A percentile compares a stretch with the other conserved stretches of the same genome.
These are phyloP conservation scores for Truncatella angustata DNA, from an alignment of 2,329 filamentous ascomycete genomes.

Conservation along the genomic window DNA sequence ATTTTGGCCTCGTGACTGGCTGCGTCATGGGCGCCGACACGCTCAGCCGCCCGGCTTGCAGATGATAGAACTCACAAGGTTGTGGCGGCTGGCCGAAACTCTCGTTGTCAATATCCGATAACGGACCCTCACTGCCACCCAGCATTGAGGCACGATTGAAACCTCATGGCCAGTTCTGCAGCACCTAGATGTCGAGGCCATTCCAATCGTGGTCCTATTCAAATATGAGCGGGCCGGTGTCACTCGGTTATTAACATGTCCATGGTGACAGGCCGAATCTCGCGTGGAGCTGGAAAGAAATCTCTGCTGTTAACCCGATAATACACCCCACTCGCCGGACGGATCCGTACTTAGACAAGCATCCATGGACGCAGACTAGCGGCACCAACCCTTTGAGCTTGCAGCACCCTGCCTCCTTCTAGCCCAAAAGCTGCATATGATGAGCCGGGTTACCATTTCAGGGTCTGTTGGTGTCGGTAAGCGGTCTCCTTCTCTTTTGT, in stretches of 20 bases:
- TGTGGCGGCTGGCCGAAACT: background rate
- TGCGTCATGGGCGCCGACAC: background rate
- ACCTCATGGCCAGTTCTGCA: too few relatives aligned
- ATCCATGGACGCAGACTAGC: background rate
- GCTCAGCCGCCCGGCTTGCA: background rate
- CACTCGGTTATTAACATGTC: background rate
- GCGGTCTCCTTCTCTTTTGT: background rate
- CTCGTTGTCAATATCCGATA: slow-evolving; percentile 4
- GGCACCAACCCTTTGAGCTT: background rate
- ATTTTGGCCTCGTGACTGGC: background rate
- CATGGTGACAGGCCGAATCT: too few relatives aligned
- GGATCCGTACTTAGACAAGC: background rate
- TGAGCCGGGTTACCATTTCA: background rate
- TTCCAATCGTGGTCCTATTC: too few relatives aligned
- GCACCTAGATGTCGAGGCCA: too few relatives aligned
- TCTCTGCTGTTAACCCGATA: background rate
- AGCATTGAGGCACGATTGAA: too few relatives aligned
- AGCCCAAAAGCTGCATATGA: slow-evolving; percentile 5
- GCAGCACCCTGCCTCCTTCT: background rate
- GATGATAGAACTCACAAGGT: background rate
- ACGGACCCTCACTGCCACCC: too few relatives aligned
- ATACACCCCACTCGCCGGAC: background rate
- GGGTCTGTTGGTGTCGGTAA: background rate
- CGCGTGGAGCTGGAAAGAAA: too few relatives aligned
- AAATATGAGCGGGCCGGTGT: background rate